Evolutionary conservation across 2,329 filamentous ascomycete genomes (phyloP).

Genomic region (Colletotrichum liriopes): DNA sequence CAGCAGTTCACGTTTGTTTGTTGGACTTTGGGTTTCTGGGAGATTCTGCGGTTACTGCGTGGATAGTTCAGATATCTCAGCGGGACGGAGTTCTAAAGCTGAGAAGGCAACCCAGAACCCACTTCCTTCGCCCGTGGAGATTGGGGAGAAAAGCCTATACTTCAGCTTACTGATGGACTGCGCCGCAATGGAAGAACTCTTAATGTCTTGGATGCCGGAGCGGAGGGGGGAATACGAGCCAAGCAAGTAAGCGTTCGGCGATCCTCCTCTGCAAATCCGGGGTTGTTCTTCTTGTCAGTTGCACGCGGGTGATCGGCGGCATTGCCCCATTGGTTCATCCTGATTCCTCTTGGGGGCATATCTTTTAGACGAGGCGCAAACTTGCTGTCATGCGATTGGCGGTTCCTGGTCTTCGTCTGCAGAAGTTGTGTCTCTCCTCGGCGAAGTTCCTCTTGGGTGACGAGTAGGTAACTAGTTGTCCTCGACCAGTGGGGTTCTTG

Average conservation of each 20-base stretch:
- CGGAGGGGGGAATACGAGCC: not conserved
- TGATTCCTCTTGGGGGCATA: not conserved
- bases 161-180: not conserved
- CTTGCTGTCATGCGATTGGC: not conserved
- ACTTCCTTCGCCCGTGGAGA: not conserved
- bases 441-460: not conserved
- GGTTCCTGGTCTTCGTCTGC: not conserved
- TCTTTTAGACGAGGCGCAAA: not conserved
- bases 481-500: not conserved
- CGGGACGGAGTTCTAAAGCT: not conserved
- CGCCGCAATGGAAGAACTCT: not conserved
- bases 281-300: not conserved
- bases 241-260: not conserved
- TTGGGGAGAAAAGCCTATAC: too few species aligned
- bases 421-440: not conserved
- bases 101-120: not conserved
- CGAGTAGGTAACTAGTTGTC: not conserved
- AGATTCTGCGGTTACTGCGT: not conserved
- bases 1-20: not conserved
- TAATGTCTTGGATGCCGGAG: not conserved
- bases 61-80: not conserved
- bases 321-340: too few species aligned
- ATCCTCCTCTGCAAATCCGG: not conserved
- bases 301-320: not conserved
- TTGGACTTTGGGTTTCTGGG: not conserved